A percentile compares a stretch with the other conserved stretches of the same genome.
Evolutionary conservation across 495 filamentous ascomycete species (phyloP).

Genomic region (Hypomontagnella submonticulosa): DNA sequence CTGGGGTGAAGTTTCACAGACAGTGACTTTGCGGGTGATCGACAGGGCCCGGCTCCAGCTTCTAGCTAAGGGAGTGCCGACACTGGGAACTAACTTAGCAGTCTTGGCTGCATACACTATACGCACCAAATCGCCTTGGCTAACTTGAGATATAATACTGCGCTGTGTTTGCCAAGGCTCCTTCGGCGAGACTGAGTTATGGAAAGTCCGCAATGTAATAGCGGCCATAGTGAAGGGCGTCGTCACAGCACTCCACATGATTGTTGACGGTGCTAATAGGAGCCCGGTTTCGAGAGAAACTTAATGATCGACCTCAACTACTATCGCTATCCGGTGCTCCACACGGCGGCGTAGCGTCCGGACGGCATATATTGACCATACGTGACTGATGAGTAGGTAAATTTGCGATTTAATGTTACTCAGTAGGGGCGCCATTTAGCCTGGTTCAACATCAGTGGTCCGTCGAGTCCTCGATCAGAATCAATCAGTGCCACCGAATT

Average conservation of each 20-base stretch:
- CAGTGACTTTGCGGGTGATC: conserved; percentile 36
- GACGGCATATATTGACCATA: neutral
- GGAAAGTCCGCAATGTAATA: conserved; percentile 28
- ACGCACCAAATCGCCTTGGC: conserved; percentile 30
- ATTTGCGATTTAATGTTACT: neutral
- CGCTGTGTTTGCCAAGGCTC: conserved; percentile 13
- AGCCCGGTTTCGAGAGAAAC: neutral
- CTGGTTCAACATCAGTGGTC: neutral
- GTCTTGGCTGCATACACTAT: conserved; percentile 39
- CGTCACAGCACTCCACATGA: neutral
- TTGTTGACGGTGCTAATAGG: conserved; percentile 13
- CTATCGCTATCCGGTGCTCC: neutral
- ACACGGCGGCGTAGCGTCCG: neutral
- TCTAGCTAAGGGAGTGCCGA: conserved; percentile 30
- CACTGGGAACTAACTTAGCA: conserved; percentile 28
- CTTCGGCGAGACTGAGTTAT: conserved; percentile 9
- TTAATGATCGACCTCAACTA: too few relatives aligned
- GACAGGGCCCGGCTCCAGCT: conserved; percentile 35
- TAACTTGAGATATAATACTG: conserved; percentile 9
- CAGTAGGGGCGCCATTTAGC: neutral
- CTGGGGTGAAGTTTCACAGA: conserved; percentile 28
- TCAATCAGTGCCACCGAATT: neutral
- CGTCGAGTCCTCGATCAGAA: neutral
- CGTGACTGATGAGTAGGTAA: conserved; percentile 1
- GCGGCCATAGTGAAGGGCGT: neutral